phyloP scores from a whole-genome alignment of 2,329 filamentous ascomycete species.

The Diaporthe batatas region DNA sequence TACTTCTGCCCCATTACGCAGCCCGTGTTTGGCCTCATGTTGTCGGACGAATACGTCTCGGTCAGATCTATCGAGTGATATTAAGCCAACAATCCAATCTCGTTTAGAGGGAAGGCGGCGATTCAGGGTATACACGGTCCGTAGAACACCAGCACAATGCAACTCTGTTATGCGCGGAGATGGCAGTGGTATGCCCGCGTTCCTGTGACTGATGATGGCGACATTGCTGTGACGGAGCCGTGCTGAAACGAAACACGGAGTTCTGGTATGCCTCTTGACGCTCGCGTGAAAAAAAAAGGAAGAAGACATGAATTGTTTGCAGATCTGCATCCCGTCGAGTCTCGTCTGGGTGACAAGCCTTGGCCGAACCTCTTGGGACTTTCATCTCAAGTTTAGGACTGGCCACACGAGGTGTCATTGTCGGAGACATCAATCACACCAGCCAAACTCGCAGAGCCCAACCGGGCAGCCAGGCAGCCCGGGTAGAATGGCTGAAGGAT shows the following conservation, averaged over 20 bases:
- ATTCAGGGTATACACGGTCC: background rate
- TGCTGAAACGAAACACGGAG: constrained; percentile 29
- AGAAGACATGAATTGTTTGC: constrained; percentile 7
- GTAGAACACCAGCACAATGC: background rate
- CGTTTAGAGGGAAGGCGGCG: background rate
- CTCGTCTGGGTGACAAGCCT: constrained; percentile 32
- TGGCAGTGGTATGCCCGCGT: background rate
- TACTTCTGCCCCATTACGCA: constrained; percentile 6
- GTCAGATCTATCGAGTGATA: background rate
- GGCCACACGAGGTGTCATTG: constrained; percentile 4
- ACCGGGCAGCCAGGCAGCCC: too few species aligned
- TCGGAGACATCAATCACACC: constrained; percentile 18
- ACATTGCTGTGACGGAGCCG: background rate
- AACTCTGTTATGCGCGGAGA: background rate
- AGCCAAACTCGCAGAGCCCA: background rate
- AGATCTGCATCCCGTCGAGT: constrained; percentile 26
- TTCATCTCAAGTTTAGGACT: constrained; percentile 23
- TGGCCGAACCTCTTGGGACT: constrained; percentile 18
- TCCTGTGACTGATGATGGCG: background rate
- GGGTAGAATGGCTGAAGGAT: background rate
- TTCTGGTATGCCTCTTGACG: constrained; percentile 10
- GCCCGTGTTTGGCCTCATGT: constrained; percentile 24
- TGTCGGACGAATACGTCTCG: constrained; percentile 11
- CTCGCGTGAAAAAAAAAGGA: constrained; percentile 3
- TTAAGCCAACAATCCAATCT: background rate